Evolutionary conservation across 257 asterid species (phyloP).

Genomic region (Nicotiana attenuata): DNA sequence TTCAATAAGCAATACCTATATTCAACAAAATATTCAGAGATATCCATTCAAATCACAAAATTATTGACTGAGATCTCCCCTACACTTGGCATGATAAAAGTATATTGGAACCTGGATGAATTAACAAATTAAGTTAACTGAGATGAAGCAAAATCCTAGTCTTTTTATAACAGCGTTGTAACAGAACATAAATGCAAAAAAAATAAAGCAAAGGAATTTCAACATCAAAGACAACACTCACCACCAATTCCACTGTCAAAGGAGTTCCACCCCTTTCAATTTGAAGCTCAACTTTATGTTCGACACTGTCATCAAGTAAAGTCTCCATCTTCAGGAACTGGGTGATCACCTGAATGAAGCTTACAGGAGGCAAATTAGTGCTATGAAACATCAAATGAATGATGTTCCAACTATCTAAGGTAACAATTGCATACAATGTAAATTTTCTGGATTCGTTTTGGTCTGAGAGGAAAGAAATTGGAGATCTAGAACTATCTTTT

Average conservation of each 20-base stretch:
- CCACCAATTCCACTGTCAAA: constrained; percentile 64
- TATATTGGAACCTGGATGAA: neutral
- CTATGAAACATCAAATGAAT: neutral
- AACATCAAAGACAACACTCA: constrained; percentile 27
- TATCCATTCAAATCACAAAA: neutral
- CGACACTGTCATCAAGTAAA: constrained; percentile 83
- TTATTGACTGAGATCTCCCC: neutral
- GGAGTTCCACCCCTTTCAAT: constrained; percentile 97
- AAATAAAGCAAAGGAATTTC: neutral
- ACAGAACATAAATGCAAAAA: neutral
- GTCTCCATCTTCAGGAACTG: constrained; percentile 90
- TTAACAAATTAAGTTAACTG: neutral
- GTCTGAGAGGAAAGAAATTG: neutral
- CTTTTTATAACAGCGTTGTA: neutral
- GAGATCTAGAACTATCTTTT: constrained; percentile 3
- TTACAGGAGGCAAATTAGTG: constrained; percentile 18
- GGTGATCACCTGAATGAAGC: constrained; percentile 69
- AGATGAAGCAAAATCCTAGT: neutral
- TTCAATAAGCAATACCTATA: neutral
- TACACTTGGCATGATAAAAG: neutral
- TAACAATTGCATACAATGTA: neutral
- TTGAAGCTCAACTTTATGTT: constrained; percentile 69
- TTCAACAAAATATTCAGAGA: neutral
- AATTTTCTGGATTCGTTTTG: neutral
- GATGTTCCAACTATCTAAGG: neutral